Evolutionary conservation across 805 yeast species (phyloP).

Genomic region (Lipomyces oligophaga): DNA sequence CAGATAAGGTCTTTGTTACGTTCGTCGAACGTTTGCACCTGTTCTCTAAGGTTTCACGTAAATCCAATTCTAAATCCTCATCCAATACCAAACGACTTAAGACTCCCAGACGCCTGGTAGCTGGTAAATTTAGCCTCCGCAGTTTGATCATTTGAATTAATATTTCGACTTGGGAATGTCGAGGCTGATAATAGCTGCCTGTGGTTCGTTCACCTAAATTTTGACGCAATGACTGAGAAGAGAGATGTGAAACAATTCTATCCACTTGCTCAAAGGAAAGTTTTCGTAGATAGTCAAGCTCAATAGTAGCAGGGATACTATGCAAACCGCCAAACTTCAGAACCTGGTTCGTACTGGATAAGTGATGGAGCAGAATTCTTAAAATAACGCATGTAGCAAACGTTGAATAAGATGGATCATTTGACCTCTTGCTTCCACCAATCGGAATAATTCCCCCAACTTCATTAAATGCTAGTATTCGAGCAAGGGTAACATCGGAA

Average conservation of each 20-base stretch:
- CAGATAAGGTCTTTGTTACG: conserved; percentile 9
- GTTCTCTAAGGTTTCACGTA: conserved; percentile 14
- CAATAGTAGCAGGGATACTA: conserved; percentile 14
- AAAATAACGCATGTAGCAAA: conserved; percentile 15
- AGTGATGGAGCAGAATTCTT: conserved; percentile 12
- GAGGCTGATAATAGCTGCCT: conserved; percentile 3
- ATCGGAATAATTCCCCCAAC: conserved; percentile 4
- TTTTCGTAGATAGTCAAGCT: conserved; percentile 12
- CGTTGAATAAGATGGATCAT: conserved; percentile 5
- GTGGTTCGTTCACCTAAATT: too few species aligned
- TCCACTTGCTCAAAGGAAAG: conserved; percentile 17
- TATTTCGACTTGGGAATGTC: conserved; percentile 7
- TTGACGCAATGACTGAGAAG: conserved; percentile 6
- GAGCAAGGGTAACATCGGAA: conserved; percentile 11
- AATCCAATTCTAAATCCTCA: conserved; percentile 13
- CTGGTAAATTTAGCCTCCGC: conserved; percentile 12
- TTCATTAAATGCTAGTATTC: conserved; percentile 6
- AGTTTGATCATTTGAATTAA: conserved; percentile 12
- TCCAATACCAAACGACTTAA: conserved; percentile 11
- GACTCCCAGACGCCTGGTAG: conserved; percentile 14
- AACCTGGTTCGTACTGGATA: conserved; percentile 16
- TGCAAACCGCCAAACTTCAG: conserved; percentile 14
- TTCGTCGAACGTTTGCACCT: conserved; percentile 12
- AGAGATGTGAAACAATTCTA: conserved; percentile 8
- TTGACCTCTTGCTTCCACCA: background rate